Evolutionary conservation across 2,329 filamentous ascomycete species (phyloP), one percentile per base, ranked within the genome.

Genomic region (Aplosporella prunicola): DNA sequence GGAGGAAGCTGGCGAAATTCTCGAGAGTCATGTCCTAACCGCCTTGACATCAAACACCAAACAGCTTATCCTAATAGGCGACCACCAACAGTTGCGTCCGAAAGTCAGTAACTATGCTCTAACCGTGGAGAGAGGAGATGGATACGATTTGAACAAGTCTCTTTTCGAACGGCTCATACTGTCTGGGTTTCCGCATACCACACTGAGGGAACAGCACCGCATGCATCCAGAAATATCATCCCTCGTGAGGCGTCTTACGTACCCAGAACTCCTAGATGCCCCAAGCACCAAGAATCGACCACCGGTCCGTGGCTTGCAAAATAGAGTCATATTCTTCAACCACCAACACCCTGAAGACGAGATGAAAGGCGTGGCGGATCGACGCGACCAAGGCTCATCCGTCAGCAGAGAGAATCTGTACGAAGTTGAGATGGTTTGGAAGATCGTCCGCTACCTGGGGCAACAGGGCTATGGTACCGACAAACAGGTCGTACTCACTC

Each of bases 1-100:
- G 0, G 81, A 86, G 51, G 81, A 86, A 53, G 81, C 80, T 0
- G 81, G 79, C 2, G 80, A 86, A 44, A 81, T 86, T 3, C 61
- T 84, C 0, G 81, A 86, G 51, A 67, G 68, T 2, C 80, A 85
- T 45, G 63, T 81, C 2, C 54, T 85, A 1, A 72, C 80, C 0
- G 71, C 80, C 0, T 47, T 85, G 39, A 62, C 65, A 0, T 52
- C 68, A 0, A 55, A 66, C 0, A 72, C 72, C 0, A 69, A 80
- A 42, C 78, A 85, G 25, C 51, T 84, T 1, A 68, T 85, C 0
- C 54, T 83, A 2, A 85, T 86, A 9, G 82, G 82, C 0, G 82
- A 86, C 37, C 80, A 86, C 51, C 72, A 80, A 39, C 82, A 86
- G 44, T 66, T 86, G 0, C 72, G 80, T 0, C 82, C 81, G 0